Base-by-base conservation (phyloP, 2,329 filamentous ascomycete genomes). In the Tolypocladium amazonense region DNA sequence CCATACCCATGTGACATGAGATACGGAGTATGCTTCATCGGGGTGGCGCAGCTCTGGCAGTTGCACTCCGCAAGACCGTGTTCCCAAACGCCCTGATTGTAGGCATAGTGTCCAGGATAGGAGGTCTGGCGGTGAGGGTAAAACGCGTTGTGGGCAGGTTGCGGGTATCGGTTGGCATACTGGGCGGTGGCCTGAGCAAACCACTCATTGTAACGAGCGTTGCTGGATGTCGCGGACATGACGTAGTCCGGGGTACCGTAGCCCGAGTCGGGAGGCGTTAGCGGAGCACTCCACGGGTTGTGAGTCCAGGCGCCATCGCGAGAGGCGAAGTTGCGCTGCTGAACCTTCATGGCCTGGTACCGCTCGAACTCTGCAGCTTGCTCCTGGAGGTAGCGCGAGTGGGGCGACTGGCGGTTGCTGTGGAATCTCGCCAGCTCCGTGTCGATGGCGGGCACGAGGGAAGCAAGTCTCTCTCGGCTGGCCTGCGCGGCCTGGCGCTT, bases 181-280 rank as follows among this genome's bases (percentile, higher is more conserved):
- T 77, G 76, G 8, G 73, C 72, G 27, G 73, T 69, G 45, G 74
- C 73, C 60, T 78, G 75, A 11, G 75, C 72, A 61, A 85, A 83
- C 80, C 80, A 85, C 52, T 85, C 82, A 33, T 81, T 79, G 70
- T 85, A 85, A 41, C 76, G 79, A 27, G 77, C 73, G 59, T 83
- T 84, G 63, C 77, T 76, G 1, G 81, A 79, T 0, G 81, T 76
- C 4, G 82, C 79, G 50, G 82, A 84, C 69, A 80, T 78, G 56
- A 76, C 73, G 63, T 84, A 83, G 65, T 85, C 82, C 5, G 83
- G 83, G 0, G 82, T 86, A 52, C 82, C 81, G 60, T 85, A 85
- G 7, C 83, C 83, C 25, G 83, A 85, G 63, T 85, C 83, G 1
- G 83, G 83, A 2, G 83, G 83, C 0, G 83, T 85, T 60, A 85